Conservation (phyloP, 192 early-diverging fungal genomes). For the Coemansia sp. region DNA sequence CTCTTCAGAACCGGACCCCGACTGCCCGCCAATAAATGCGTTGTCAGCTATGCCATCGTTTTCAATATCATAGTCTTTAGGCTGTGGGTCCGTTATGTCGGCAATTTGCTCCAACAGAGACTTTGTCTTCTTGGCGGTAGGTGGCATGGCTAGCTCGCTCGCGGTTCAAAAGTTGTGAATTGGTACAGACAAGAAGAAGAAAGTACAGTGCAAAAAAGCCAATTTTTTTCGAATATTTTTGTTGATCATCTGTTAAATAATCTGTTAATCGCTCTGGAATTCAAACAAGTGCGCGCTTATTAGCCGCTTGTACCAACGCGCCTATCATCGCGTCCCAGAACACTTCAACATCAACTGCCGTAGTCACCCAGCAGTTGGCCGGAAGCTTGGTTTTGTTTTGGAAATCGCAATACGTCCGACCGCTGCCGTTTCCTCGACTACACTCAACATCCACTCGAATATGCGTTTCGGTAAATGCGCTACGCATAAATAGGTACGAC, state of each 20-base stretch:
- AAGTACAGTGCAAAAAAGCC: background rate
- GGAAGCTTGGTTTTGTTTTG: background rate
- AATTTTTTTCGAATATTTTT: background rate
- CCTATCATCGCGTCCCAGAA: slow-evolving; percentile 35
- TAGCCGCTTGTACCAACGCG: slow-evolving; percentile 6
- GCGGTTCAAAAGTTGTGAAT: background rate
- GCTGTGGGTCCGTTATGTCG: slow-evolving; percentile 49
- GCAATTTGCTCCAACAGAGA: slow-evolving; percentile 52
- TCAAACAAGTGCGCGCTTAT: background rate
- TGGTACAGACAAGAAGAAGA: background rate
- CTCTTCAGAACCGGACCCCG: slow-evolving; percentile 54
- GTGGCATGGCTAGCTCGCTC: slow-evolving; percentile 14
- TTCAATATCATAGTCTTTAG: slow-evolving; percentile 69
- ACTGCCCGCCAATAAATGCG: slow-evolving; percentile 48
- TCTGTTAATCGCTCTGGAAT: background rate
- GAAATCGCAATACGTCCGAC: slow-evolving; percentile 19
- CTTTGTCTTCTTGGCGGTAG: slow-evolving; percentile 27
- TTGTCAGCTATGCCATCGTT: slow-evolving; percentile 56
- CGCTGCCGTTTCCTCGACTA: background rate
- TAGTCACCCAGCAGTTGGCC: slow-evolving; percentile 30
- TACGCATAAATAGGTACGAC: slow-evolving; percentile 27
- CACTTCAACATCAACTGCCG: slow-evolving; percentile 9
- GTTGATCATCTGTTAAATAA: background rate
- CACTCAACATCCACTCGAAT: slow-evolving; percentile 20
- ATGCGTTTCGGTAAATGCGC: slow-evolving; percentile 11